A percentile compares a stretch with the other conserved stretches of the same genome.
These are phyloP conservation scores for Cordia subcordata DNA, from an alignment of 257 asterid species.

Conservation along the genomic window DNA sequence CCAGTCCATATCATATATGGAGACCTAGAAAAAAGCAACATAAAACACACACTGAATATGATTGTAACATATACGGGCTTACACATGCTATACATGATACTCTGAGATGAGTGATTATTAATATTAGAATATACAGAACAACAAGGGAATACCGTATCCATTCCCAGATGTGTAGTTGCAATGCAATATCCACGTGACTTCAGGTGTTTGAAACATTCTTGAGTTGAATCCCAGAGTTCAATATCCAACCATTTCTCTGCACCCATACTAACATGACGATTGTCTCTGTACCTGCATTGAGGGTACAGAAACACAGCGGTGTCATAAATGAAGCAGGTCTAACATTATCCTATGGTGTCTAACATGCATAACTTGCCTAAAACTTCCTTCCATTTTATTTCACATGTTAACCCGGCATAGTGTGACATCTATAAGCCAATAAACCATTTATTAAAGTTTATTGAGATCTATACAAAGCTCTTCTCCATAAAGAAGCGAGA, in stretches of 20 bases:
- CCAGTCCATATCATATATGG: slow-evolving; percentile 89
- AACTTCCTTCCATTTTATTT: too few relatives aligned
- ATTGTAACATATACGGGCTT: background rate
- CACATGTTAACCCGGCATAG: too few relatives aligned
- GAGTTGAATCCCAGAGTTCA: slow-evolving; percentile 78
- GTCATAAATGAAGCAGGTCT: background rate
- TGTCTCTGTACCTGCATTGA: slow-evolving; percentile 65
- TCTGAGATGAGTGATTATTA: too few relatives aligned
- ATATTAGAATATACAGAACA: background rate
- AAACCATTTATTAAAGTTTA: too few relatives aligned
- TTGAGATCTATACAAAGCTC: too few relatives aligned
- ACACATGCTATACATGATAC: background rate
- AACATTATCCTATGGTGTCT: background rate
- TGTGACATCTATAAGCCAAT: too few relatives aligned
- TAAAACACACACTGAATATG: background rate
- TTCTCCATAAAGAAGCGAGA: too few relatives aligned
- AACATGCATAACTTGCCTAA: background rate
- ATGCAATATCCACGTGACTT: slow-evolving; percentile 93
- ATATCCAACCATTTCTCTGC: slow-evolving; percentile 99
- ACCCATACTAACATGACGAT: slow-evolving; percentile 98
- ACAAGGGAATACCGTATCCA: slow-evolving; percentile 46
- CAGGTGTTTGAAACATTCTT: slow-evolving; percentile 66
- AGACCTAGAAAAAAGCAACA: slow-evolving; percentile 54
- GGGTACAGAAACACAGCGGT: slow-evolving; percentile 3
- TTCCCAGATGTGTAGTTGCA: slow-evolving; percentile 76